Percentiles rank a stretch among this genome's conserved stretches.
These are phyloP conservation scores for Lignosus rhinocerotis DNA, from an alignment of 1,284 basidiomycete genomes.

Conservation along the genomic window DNA sequence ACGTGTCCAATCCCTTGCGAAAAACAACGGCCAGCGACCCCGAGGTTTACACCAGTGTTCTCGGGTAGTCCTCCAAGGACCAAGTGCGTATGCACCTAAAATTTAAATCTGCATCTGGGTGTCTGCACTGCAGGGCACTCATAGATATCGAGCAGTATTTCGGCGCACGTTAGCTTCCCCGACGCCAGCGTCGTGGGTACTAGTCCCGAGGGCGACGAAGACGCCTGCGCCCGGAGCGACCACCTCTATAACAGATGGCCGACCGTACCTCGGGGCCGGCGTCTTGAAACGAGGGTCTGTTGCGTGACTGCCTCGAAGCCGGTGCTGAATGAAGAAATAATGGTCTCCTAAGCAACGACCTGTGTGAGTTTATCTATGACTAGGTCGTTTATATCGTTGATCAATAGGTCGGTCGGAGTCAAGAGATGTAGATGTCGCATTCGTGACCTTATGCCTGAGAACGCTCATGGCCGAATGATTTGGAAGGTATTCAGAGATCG, in stretches of 20 bases:
- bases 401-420: too few species aligned
- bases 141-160: background rate
- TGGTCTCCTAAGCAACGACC: background rate
- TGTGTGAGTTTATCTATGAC: background rate
- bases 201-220: constrained; percentile 19
- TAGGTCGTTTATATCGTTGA: background rate
- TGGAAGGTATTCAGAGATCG: too few species aligned
- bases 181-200: constrained; percentile 3
- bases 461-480: background rate
- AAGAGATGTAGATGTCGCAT: background rate
- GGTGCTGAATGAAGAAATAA: background rate
- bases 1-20: too few species aligned
- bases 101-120: too few species aligned
- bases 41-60: too few species aligned
- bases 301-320: constrained; percentile 2
- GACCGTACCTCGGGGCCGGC: constrained; percentile 9
- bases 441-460: background rate
- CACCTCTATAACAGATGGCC: background rate
- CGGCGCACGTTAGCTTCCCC: constrained; percentile 15
- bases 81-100: too few species aligned
- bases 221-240: constrained; percentile 11
- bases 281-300: constrained; percentile 9
- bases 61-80: too few species aligned
- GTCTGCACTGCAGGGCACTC: background rate
- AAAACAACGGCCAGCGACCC: too few species aligned